Evolutionary conservation across 2,329 filamentous ascomycete species (phyloP), one percentile per base, ranked within the genome.

Genomic region (Macrophomina phaseolina): DNA sequence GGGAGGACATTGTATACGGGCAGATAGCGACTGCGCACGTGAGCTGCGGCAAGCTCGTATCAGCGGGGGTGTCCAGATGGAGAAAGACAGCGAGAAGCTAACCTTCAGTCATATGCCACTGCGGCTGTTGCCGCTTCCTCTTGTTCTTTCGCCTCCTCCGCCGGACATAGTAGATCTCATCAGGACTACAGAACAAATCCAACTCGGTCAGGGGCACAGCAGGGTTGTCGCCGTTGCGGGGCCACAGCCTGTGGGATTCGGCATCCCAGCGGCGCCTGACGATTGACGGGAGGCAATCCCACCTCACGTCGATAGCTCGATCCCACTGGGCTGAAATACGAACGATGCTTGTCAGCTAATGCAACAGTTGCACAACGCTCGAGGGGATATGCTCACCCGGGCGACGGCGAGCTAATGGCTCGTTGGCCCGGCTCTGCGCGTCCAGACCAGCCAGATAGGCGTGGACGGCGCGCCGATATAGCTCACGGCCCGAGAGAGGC

Each of bases 161-260:
- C 16, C 63, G 14, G 42, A 9, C 52, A n/a, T 65, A 56, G 18
- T 65, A 48, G 11, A 49, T 30, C 42, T 65, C 63, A 11, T 65
- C 63, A 14, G 40, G 16, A 18, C 49, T 51, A 42, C 51, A 65
- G 18, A 56, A 65, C 8, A 65, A 51, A n/a, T 65, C 51, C 23
- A 23, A 23, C 28, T 48, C 30, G 5, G 63, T 30, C 8, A 28
- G 14, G 12, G 40, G 8, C 18, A n/a, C 11, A 6, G 28, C 8
- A 23, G 34, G 48, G 34, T 53, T 38, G 7, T 65, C 63, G 14
- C 52, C 51, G 0, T 12, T 3, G 5, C 28, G 51, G 7, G 63
- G 63, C 51, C 51, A 65, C 30, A 14, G 23, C 16, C 42, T 48
- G 58, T 45, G 18, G 12, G 46, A 62, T 9, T 62, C 58, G 42